phyloP scores from a whole-genome alignment of 1,139 yeast genomes.

The Geotrichum histeridarum region DNA sequence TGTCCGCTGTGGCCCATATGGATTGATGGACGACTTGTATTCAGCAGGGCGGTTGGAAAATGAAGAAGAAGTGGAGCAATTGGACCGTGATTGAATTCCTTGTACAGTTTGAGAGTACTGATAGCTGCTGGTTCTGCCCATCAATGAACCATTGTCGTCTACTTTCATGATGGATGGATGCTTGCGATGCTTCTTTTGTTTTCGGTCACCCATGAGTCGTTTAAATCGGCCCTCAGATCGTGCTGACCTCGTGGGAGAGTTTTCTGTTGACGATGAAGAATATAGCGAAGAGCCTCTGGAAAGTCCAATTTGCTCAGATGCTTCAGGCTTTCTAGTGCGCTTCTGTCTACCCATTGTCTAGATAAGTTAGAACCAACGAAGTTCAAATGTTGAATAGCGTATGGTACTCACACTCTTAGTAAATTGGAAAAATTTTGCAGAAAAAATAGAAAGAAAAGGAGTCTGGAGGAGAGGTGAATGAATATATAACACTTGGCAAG shows the following conservation, averaged over 20 bases:
- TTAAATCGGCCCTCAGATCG: not conserved
- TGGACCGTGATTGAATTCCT: too few relatives aligned
- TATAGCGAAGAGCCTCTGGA: not conserved
- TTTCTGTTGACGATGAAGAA: not conserved
- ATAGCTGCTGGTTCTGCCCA: not conserved
- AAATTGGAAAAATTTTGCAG: too few relatives aligned
- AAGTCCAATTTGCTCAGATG: too few relatives aligned
- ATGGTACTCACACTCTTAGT: too few relatives aligned
- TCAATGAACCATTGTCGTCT: too few relatives aligned
- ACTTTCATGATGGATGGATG: not conserved
- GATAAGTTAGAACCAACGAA: not conserved
- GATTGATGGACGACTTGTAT: not conserved
- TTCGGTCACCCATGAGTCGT: not conserved
- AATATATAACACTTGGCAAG: not conserved
- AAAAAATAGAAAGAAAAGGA: too few relatives aligned
- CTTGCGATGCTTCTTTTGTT: constrained; percentile 8
- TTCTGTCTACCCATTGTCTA: constrained; percentile 8
- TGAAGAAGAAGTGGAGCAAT: not conserved
- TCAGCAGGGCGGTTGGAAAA: constrained; percentile 8
- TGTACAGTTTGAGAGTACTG: too few relatives aligned
- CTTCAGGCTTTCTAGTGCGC: constrained; percentile 1
- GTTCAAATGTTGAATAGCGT: too few relatives aligned
- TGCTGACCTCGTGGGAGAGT: not conserved
- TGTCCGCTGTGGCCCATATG: not conserved
- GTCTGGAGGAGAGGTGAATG: not conserved